These are phyloP conservation scores for Penicillium olsonii DNA, from an alignment of 2,329 filamentous ascomycete genomes.

Conservation along the genomic window DNA sequence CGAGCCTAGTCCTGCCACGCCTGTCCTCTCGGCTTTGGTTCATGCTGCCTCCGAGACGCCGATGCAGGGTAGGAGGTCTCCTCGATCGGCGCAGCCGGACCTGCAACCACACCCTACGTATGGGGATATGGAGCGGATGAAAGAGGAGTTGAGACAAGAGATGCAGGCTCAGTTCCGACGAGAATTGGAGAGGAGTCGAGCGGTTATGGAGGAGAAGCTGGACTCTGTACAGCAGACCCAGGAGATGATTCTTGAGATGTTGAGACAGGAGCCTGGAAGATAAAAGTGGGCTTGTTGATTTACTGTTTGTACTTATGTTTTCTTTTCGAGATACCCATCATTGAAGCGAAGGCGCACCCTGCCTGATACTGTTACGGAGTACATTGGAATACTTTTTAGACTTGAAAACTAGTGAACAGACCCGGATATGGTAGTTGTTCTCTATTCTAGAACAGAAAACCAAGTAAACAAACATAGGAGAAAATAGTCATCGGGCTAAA, in stretches of 20 bases:
- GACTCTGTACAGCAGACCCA: slow-evolving; percentile 43
- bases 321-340: slow-evolving; percentile 22
- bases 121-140: slow-evolving; percentile 25
- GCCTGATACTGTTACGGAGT: background rate
- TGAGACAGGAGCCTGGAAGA: slow-evolving; percentile 34
- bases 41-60: slow-evolving; percentile 15
- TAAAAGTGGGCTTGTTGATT: background rate
- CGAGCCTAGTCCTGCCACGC: slow-evolving; percentile 16
- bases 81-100: background rate
- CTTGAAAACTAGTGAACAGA: slow-evolving; percentile 2
- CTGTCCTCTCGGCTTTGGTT: slow-evolving; percentile 28
- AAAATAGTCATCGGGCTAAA: slow-evolving; percentile 39
- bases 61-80: background rate
- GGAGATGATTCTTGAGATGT: slow-evolving; percentile 44
- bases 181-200: slow-evolving; percentile 36
- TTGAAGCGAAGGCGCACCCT: background rate
- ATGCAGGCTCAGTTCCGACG: slow-evolving; percentile 34
- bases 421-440: slow-evolving; percentile 24
- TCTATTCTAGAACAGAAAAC: slow-evolving; percentile 29
- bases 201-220: slow-evolving; percentile 36
- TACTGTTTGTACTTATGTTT: background rate
- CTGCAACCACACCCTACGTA: background rate
- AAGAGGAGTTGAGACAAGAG: slow-evolving; percentile 37
- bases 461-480: slow-evolving; percentile 27
- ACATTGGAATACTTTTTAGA: background rate